Evolutionary conservation across 139 green algal genomes (phyloP).

Genomic region (Zygnema cylindricum): DNA sequence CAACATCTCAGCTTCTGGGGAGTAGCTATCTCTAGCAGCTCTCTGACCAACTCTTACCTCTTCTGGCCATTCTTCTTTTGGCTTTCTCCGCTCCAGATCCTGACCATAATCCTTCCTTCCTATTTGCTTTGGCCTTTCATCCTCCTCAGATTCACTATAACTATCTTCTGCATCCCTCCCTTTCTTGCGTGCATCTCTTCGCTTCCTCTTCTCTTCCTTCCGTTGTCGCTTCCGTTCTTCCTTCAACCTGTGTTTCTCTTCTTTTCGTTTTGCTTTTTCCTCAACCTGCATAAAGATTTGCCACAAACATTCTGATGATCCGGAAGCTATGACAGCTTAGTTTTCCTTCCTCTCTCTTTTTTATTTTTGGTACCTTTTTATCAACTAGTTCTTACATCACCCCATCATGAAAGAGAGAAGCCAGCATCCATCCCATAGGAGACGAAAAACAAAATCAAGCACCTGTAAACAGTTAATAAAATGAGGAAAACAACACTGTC

Average conservation of each 20-base stretch:
- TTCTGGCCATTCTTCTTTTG: constrained; percentile 31
- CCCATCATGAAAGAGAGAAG: no score
- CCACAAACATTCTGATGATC: not conserved
- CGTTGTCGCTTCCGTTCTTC: constrained; percentile 62
- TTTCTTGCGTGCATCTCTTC: constrained; percentile 65
- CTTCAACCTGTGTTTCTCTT: constrained; percentile 67
- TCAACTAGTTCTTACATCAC: no score
- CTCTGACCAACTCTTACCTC: not conserved
- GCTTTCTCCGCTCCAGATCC: not conserved
- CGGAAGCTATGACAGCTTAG: no score
- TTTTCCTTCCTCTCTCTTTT: no score
- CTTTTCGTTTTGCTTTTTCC: constrained; percentile 61
- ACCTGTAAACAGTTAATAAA: no score
- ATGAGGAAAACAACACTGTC: no score
- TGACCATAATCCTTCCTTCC: not conserved
- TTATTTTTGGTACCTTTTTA: no score
- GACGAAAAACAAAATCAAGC: no score
- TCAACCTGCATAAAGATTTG: constrained; percentile 41
- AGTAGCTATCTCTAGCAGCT: no score
- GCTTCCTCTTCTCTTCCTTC: constrained; percentile 31
- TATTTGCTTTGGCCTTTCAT: constrained; percentile 7
- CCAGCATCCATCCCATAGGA: no score
- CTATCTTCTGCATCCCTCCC: constrained; percentile 13
- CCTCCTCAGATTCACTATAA: constrained; percentile 18
- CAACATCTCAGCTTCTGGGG: no score